Evolutionary conservation across 2,329 filamentous ascomycete species (phyloP), one percentile per base, ranked within the genome.

Genomic region (Chaetomium strumarium): DNA sequence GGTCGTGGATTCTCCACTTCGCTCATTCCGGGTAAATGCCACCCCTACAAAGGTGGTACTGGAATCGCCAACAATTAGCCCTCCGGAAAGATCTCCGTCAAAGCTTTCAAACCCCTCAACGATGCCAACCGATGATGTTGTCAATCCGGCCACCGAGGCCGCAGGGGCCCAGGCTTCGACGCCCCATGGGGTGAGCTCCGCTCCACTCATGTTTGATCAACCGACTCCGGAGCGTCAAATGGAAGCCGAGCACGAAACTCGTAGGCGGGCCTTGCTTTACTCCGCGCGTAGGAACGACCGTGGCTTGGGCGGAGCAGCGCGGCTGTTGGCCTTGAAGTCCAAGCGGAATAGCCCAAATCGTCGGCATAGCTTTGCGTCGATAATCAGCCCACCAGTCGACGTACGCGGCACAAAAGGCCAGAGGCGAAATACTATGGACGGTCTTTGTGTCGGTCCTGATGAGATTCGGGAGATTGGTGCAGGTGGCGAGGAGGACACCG

Each of bases 141-240:
- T n/a, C n/a, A 43, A 41, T 6, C 43, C 52, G 7, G 40, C 11
- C 6, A 16, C 42, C 13, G 30, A 34, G 17, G 30, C 29, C 14
- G 34, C 47, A 1, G 24, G 31, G 14, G 36, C 33, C 30, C 16
- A n/a, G 5, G 16, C 39, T 11, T 30, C 41, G 5, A 17, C 30
- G 6, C 29, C 48, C 12, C 6, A 56, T 2, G 45, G 52, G 9
- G 52, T 56, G 5, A 46, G 46, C 14, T 49, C 58, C 12, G 34
- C 30, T 0, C 56, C 60, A 7, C 55, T 67, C 9, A 19, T 68
- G 9, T 69, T 69, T 38, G 62, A 66, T 17, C 64, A 65, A 34
- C 64, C 65, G 0, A 47, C 40, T 2, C 49, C 58, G 1, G 54
- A 64, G 2, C 29, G 46, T 1, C 49, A 42, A 8, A 41, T 39